Percentiles rank a stretch among this genome's conserved stretches.
phyloP scores from a whole-genome alignment of 176 grass and related monocot species.

The Oryza brachyantha region DNA sequence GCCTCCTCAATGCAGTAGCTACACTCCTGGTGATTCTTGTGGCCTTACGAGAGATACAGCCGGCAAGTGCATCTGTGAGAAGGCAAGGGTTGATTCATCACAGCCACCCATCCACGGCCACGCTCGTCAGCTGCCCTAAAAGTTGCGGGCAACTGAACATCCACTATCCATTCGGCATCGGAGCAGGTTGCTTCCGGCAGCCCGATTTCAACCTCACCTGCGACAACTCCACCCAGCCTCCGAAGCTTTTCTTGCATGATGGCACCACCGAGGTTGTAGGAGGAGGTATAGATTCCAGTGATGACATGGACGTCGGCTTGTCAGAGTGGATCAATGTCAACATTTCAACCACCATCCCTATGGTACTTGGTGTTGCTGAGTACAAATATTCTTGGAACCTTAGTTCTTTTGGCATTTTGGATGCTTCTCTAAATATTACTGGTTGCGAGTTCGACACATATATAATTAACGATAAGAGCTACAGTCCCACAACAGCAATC shows the following conservation, averaged over 20 bases:
- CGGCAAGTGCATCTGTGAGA: too few relatives aligned
- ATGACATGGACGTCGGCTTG: too few relatives aligned
- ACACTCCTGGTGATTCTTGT: too few relatives aligned
- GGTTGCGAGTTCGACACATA: constrained; percentile 10
- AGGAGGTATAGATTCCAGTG: too few relatives aligned
- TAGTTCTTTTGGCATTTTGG: background rate
- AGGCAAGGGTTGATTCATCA: too few relatives aligned
- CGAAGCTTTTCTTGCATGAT: background rate
- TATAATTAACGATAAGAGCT: background rate
- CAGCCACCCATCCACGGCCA: background rate
- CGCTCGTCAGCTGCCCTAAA: constrained; percentile 3
- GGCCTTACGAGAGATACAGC: too few relatives aligned
- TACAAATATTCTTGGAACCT: background rate
- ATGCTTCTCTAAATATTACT: background rate
- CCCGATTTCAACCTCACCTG: constrained; percentile 12
- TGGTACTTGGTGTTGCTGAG: background rate
- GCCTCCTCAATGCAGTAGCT: too few relatives aligned
- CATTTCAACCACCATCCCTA: background rate
- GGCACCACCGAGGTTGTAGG: background rate
- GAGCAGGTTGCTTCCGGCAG: constrained; percentile 10
- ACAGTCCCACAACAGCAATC: too few relatives aligned
- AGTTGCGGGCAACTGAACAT: constrained; percentile 22
- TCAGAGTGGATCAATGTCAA: background rate
- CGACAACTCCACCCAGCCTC: background rate
- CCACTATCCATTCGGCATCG: constrained; percentile 37